Percentiles rank a stretch among this genome's conserved stretches.
These are phyloP conservation scores for Skeletonema menzelii DNA, from an alignment of 108 stramenopile species.

Conservation along the genomic window DNA sequence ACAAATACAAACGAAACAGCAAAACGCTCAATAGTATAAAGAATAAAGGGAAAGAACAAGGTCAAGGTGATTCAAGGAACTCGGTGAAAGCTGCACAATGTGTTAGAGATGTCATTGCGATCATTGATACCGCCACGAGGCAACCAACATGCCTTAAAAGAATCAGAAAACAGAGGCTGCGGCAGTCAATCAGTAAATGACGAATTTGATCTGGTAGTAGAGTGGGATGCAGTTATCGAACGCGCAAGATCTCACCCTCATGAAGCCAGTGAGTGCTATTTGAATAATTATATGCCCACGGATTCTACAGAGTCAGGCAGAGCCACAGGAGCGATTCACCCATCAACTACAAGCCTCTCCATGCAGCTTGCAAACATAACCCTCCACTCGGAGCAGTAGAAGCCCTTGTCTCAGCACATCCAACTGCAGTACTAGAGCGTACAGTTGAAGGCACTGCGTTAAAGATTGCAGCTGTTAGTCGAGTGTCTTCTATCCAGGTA, in stretches of 20 bases:
- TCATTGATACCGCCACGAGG: not conserved
- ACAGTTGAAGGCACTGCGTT: slow-evolving; percentile 37
- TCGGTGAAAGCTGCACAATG: too few species aligned
- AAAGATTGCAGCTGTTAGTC: slow-evolving; percentile 33
- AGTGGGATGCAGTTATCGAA: slow-evolving; percentile 32
- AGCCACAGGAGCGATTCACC: too few species aligned
- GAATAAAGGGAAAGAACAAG: too few species aligned
- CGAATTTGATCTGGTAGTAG: not conserved
- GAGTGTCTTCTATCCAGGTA: slow-evolving; percentile 3
- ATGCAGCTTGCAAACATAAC: slow-evolving; percentile 32
- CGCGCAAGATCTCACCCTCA: slow-evolving; percentile 22
- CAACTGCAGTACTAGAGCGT: slow-evolving; percentile 16
- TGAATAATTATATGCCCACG: not conserved
- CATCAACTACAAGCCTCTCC: slow-evolving; percentile 23
- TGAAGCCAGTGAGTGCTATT: slow-evolving; percentile 26
- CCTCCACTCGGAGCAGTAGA: slow-evolving; percentile 24
- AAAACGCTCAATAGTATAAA: not conserved
- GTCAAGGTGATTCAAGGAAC: not conserved
- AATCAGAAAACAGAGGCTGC: not conserved
- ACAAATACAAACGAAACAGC: too few species aligned
- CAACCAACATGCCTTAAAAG: not conserved
- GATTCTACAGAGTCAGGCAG: not conserved
- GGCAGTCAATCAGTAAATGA: not conserved
- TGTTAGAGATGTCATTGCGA: not conserved
- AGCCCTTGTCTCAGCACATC: slow-evolving; percentile 31